Evolutionary conservation across 148 eudicot genomes (phyloP).

Genomic region (Heliosperma pusillum): DNA sequence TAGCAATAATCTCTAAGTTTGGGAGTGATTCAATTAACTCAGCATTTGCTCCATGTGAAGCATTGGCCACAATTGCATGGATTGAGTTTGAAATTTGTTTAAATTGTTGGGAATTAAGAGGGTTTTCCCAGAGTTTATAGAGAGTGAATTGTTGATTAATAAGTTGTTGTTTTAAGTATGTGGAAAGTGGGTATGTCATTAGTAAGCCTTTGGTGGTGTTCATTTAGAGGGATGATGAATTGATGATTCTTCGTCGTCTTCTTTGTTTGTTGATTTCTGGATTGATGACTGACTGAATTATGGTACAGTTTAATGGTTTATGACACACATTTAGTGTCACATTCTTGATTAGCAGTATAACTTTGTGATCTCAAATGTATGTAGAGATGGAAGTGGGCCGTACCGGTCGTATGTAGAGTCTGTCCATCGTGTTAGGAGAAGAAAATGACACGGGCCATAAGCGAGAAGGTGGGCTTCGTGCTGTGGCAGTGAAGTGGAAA

Average conservation of each 20-base stretch:
- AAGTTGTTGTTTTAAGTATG: slow-evolving; percentile 41
- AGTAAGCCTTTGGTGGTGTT: slow-evolving; percentile 29
- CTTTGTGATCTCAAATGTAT: too few relatives aligned
- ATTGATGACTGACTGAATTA: neutral
- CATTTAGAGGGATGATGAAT: slow-evolving; percentile 15
- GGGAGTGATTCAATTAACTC: slow-evolving; percentile 58
- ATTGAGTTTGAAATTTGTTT: slow-evolving; percentile 29
- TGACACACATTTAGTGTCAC: too few relatives aligned
- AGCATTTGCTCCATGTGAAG: slow-evolving; percentile 45
- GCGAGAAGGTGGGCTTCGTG: too few relatives aligned
- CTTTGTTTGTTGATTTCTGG: neutral
- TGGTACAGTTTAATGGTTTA: too few relatives aligned
- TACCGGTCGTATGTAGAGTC: too few relatives aligned
- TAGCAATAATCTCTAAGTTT: slow-evolving; percentile 50
- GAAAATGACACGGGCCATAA: too few relatives aligned
- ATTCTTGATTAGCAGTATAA: too few relatives aligned
- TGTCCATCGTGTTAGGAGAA: too few relatives aligned
- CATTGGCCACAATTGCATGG: slow-evolving; percentile 46
- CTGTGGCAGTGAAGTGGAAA: too few relatives aligned
- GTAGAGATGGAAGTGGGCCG: too few relatives aligned
- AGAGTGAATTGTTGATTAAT: slow-evolving; percentile 37
- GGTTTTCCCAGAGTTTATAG: slow-evolving; percentile 32
- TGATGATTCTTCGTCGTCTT: neutral
- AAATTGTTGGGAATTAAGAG: slow-evolving; percentile 25
- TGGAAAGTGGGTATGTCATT: slow-evolving; percentile 33